phyloP scores from a whole-genome alignment of 2,329 filamentous ascomycete genomes.

The Claviceps purpurea region DNA sequence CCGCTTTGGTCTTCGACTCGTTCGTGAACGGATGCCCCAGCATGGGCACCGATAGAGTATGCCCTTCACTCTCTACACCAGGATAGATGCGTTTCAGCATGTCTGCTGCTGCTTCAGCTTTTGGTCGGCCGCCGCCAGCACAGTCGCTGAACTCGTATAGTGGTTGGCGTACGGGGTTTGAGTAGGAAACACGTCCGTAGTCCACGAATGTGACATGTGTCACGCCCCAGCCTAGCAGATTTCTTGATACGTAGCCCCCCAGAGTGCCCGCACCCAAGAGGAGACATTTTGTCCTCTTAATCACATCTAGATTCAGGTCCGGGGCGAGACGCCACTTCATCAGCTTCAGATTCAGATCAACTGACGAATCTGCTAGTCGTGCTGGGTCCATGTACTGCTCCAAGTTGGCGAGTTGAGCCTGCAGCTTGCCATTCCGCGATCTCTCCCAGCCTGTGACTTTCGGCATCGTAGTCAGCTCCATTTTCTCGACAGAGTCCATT shows the following conservation, averaged over 20 bases:
- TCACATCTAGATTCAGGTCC: conserved; percentile 69
- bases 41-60: conserved; percentile 85
- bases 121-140: conserved; percentile 67
- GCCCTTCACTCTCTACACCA: conserved; percentile 68
- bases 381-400: conserved; percentile 88
- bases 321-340: conserved; percentile 99
- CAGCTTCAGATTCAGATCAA: conserved; percentile 90
- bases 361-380: conserved; percentile 79
- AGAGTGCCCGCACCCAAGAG: conserved; percentile 86
- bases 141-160: conserved; percentile 88
- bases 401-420: conserved; percentile 65
- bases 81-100: conserved; percentile 80
- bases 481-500: conserved; percentile 34
- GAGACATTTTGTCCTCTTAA: conserved; percentile 82
- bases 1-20: conserved; percentile 50
- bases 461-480: conserved; percentile 47
- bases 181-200: conserved; percentile 85
- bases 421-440: conserved; percentile 63
- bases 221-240: conserved; percentile 90
- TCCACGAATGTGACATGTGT: conserved; percentile 92
- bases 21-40: conserved; percentile 78
- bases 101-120: conserved; percentile 69
- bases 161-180: conserved; percentile 90
- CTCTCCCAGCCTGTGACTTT: conserved; percentile 95
- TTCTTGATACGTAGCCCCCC: conserved; percentile 85